Base-by-base conservation (phyloP, 2,329 filamentous ascomycete genomes). In the Ophiocordyceps camponoti-leonardi region DNA sequence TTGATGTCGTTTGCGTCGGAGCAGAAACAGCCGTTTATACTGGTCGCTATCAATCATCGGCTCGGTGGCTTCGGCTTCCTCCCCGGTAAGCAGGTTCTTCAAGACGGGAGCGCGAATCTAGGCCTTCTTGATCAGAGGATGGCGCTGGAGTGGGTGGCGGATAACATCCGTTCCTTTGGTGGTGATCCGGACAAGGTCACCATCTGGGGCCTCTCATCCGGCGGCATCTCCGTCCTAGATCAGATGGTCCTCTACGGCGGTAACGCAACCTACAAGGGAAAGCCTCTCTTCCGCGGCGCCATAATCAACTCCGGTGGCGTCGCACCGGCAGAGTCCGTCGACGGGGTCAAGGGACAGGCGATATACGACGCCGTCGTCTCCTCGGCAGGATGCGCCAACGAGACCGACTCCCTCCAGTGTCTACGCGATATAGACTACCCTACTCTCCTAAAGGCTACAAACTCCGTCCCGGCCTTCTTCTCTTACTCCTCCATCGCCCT, bases 121-220 rank as follows among this genome's bases (percentile, higher is more conserved):
- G 84, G 84, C 3, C 68, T 85, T 3, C 67, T 83, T 0, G 84
- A 90, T 54, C 83, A 88, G 54, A 70, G 81, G 31, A 68, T 83
- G 50, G 83, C 74, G 0, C 66, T 90, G 7, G 64, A 87, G 56
- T 90, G 84, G 84, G 74, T 85, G 1, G 77, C 81, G 8, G 81
- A 86, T 53, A 86, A 88, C 51, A 86, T 90, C 47, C 77, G 66
- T 1, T 69, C 75, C 0, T 93, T 92, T 56, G 86, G 86, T 11
- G 86, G 86, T 14, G 83, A 90, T 56, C 79, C 83, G 0, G 66
- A 68, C n/a, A 83, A 82, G 58, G 82, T 88, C 6, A 88, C 83
- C 0, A 80, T 90, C 48, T 86, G 80, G 79, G 84, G 84, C 23
- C 79, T 88, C 56, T 79, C 73, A 2, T 79, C 81, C 0, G 80